Base-by-base conservation (phyloP, 106 monocot species). In the Xerophyta viscosa region DNA sequence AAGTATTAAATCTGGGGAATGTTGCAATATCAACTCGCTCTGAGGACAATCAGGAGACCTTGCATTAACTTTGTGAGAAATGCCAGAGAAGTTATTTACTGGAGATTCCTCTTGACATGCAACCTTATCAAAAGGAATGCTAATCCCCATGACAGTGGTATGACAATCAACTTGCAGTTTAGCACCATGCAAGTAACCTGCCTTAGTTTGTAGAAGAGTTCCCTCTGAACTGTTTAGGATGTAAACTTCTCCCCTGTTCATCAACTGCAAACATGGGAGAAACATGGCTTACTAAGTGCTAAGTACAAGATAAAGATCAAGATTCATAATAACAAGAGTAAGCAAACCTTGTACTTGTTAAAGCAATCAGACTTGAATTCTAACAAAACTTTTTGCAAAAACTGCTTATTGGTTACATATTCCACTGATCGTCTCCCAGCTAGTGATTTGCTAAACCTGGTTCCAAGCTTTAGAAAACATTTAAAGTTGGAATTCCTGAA, bases 341-440 rank as follows among this genome's bases (percentile, higher is more conserved):
- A 48, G 28, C 20, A n/a, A 22, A 94, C 93, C 93, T 79, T 78
- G 59, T 82, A 84, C 37, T 65, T 61, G 51, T 50, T 27, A 30
- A 82, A 73, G 60, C 52, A 68, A 22, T 71, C 76, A 52, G 64
- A 31, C 53, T 54, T 58, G 37, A 96, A 85, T 75, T 96, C 96
- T 52, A 96, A 46, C 44, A 96, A 57, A 60, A 89, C 41, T 51
- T 42, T 79, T 11, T 17, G 25, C 31, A 36, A 21, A 21, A 1
- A 23, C 30, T 64, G 46, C 26, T 29, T 49, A 33, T 24, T 39
- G 12, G 39, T n/a, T 29, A 46, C 41, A 49, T 57, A 42, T 39
- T 52, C 63, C 19, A 17, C 6, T 46, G 37, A 15, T 50, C 14
- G 59, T 11, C 36, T 37, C 43, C 45, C 33, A 46, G 56, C 49